phyloP scores from a whole-genome alignment of 495 filamentous ascomycete genomes.

The Xylona heveae region DNA sequence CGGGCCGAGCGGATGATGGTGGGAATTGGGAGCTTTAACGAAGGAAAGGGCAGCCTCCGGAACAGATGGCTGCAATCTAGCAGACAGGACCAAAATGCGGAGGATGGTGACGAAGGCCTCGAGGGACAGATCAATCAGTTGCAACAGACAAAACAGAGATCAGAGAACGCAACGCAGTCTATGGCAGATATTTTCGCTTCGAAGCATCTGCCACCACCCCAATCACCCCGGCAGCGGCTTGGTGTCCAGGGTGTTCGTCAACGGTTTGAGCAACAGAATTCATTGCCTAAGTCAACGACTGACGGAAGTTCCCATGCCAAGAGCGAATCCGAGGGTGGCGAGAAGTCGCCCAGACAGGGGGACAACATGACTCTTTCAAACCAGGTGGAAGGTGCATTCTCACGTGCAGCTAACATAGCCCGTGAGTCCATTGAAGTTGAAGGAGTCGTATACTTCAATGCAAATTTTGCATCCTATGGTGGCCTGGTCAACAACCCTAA shows the following conservation, averaged over 20 bases:
- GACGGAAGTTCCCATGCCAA: too few relatives aligned
- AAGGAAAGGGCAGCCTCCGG: constrained; percentile 12
- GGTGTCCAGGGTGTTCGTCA: too few relatives aligned
- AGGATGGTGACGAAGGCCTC: too few relatives aligned
- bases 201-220: background rate
- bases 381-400: too few relatives aligned
- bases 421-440: constrained; percentile 28
- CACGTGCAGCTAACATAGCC: constrained; percentile 24
- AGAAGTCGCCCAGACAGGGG: too few relatives aligned
- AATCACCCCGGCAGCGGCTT: background rate
- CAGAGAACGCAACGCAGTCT: too few relatives aligned
- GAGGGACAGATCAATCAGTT: background rate
- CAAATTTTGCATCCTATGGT: constrained; percentile 13
- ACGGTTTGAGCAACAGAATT: too few relatives aligned
- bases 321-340: background rate
- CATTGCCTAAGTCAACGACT: too few relatives aligned
- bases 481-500: constrained; percentile 6
- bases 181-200: background rate
- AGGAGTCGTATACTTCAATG: constrained; percentile 30
- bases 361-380: too few relatives aligned
- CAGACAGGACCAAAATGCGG: background rate
- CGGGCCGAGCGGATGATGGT: constrained; percentile 19
- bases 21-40: constrained; percentile 17
- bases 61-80: constrained; percentile 10
- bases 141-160: background rate